Evolutionary conservation across 306 rosid species (phyloP).

Genomic region (Biancaea sappan): DNA sequence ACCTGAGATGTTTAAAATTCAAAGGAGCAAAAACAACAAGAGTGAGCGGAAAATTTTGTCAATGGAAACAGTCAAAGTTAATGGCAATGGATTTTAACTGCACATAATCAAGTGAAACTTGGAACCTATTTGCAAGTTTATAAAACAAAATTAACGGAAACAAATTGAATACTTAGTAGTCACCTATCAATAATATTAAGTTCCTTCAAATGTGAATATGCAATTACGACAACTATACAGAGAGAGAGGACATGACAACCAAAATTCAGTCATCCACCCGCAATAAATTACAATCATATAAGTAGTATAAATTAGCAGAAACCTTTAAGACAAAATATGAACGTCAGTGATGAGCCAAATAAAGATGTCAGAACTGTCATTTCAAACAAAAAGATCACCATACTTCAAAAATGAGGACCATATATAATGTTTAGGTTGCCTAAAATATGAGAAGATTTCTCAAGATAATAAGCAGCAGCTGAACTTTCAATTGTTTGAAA

Average conservation of each 20-base stretch:
- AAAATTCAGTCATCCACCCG: neutral
- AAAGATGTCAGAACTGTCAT: slow-evolving; percentile 22
- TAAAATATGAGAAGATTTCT: slow-evolving; percentile 29
- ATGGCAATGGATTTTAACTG: neutral
- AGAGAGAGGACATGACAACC: neutral
- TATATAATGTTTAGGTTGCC: neutral
- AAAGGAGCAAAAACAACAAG: slow-evolving; percentile 13
- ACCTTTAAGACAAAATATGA: neutral
- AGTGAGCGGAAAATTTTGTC: neutral
- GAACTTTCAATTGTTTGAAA: slow-evolving; percentile 6
- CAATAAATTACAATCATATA: neutral
- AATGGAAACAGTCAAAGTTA: neutral
- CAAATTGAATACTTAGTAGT: neutral
- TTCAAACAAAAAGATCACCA: neutral
- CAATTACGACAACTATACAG: neutral
- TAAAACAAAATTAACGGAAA: neutral
- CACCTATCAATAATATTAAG: neutral
- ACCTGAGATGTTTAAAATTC: slow-evolving; percentile 55
- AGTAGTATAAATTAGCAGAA: neutral
- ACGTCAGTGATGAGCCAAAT: neutral
- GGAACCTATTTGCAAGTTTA: slow-evolving; percentile 11
- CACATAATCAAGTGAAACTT: neutral
- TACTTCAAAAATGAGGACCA: neutral
- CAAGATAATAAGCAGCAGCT: slow-evolving; percentile 14
- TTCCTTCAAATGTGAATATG: neutral